A percentile compares a stretch with the other conserved stretches of the same genome.
Evolutionary conservation across 225 moss, liverwort and hornwort species (phyloP).

Genomic region (Antitrichia curtipendula): DNA sequence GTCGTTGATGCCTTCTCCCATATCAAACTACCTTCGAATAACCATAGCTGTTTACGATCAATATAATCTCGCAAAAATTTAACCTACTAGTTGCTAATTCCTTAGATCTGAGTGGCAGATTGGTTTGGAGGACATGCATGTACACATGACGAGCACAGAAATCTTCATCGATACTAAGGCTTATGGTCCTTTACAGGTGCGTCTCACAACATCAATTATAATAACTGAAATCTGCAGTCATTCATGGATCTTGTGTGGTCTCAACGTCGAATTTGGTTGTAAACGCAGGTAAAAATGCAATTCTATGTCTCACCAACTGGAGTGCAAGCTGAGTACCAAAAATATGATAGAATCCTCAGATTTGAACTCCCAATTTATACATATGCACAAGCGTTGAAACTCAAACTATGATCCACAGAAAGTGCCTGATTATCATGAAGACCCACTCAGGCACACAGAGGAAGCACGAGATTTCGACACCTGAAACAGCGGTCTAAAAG

Average conservation of each 20-base stretch:
- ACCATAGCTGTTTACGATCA: neutral
- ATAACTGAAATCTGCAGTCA: neutral
- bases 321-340: slow-evolving; percentile 32
- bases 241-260: neutral
- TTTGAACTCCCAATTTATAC: slow-evolving; percentile 26
- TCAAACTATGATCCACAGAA: slow-evolving; percentile 1
- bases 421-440: neutral
- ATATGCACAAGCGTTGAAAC: slow-evolving; percentile 23
- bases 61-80: neutral
- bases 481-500: neutral
- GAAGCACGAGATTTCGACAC: neutral
- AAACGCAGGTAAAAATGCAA: slow-evolving; percentile 28
- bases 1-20: neutral
- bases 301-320: slow-evolving; percentile 27
- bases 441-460: neutral
- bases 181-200: slow-evolving; percentile 29
- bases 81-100: neutral
- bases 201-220: neutral
- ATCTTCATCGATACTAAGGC: slow-evolving; percentile 29
- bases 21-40: neutral
- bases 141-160: slow-evolving; percentile 24
- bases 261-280: neutral
- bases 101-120: slow-evolving; percentile 8
- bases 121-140: slow-evolving; percentile 31
- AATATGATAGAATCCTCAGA: slow-evolving; percentile 10